Percentiles rank a stretch among this genome's conserved stretches.
Evolutionary conservation across 2,329 filamentous ascomycete species (phyloP).

Genomic region (Xylaria multiplex): DNA sequence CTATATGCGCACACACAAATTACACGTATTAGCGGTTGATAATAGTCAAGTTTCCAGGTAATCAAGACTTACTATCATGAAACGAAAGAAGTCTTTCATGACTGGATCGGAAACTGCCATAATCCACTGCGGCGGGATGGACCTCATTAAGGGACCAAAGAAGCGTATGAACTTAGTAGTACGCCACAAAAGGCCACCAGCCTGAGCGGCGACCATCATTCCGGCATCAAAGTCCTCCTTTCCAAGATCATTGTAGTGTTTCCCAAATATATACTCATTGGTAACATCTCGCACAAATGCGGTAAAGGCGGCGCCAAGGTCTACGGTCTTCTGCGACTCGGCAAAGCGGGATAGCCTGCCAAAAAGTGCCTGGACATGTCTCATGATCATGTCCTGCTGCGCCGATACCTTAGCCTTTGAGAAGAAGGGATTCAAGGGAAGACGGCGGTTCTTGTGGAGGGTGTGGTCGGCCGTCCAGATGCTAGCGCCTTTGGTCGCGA

Average conservation of each 20-base stretch:
- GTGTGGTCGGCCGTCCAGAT: slow-evolving; percentile 24
- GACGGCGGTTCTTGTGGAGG: slow-evolving; percentile 34
- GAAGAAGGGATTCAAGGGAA: slow-evolving; percentile 38
- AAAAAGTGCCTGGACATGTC: background rate
- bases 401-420: slow-evolving; percentile 30
- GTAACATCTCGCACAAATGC: slow-evolving; percentile 21
- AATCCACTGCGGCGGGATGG: slow-evolving; percentile 32
- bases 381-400: slow-evolving; percentile 7
- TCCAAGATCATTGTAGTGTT: slow-evolving; percentile 28
- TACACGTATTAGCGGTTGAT: too few species aligned
- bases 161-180: slow-evolving; percentile 41
- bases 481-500: slow-evolving; percentile 4
- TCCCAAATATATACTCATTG: slow-evolving; percentile 18
- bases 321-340: background rate
- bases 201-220: slow-evolving; percentile 14
- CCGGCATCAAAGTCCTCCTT: slow-evolving; percentile 34
- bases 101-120: slow-evolving; percentile 9
- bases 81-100: slow-evolving; percentile 25
- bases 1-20: too few species aligned
- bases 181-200: slow-evolving; percentile 35
- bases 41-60: too few species aligned
- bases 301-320: slow-evolving; percentile 7
- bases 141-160: slow-evolving; percentile 31
- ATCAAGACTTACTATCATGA: slow-evolving; percentile 20
- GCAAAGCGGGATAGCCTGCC: background rate